Percentiles rank a stretch among this genome's conserved stretches.
Evolutionary conservation across 2,329 filamentous ascomycete genomes (phyloP).

Genomic region (Trichoderma endophyticum): DNA sequence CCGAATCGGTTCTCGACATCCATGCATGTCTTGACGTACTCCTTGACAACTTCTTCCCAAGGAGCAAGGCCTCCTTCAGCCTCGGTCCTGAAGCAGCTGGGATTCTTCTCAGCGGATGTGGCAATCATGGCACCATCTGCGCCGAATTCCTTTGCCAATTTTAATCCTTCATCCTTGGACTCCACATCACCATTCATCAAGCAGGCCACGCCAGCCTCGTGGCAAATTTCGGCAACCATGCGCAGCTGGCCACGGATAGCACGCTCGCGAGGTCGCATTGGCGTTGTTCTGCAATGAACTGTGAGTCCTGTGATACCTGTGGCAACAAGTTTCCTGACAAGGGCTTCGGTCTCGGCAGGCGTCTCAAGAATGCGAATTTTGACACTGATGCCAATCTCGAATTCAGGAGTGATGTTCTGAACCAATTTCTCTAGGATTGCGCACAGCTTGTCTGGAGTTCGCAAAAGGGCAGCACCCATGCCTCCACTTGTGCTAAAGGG

Average conservation of each 20-base stretch:
- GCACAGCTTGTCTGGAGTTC: slow-evolving; percentile 78
- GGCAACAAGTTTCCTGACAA: slow-evolving; percentile 74
- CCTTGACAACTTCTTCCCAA: slow-evolving; percentile 74
- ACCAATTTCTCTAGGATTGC: slow-evolving; percentile 83
- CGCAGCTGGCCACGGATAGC: slow-evolving; percentile 82
- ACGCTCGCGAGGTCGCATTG: slow-evolving; percentile 86
- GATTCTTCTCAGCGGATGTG: slow-evolving; percentile 84
- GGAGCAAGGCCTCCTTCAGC: slow-evolving; percentile 66
- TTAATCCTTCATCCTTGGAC: slow-evolving; percentile 66
- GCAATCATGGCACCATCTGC: slow-evolving; percentile 97
- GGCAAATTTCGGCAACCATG: slow-evolving; percentile 80
- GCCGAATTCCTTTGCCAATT: slow-evolving; percentile 73
- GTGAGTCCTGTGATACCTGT: slow-evolving; percentile 93
- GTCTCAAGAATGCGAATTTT: slow-evolving; percentile 90
- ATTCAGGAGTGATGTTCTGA: slow-evolving; percentile 69
- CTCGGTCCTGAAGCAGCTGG: slow-evolving; percentile 74
- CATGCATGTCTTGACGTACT: slow-evolving; percentile 71
- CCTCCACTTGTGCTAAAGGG: slow-evolving; percentile 90
- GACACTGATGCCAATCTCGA: slow-evolving; percentile 89
- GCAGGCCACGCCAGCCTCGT: slow-evolving; percentile 82
- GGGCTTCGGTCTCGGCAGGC: slow-evolving; percentile 66
- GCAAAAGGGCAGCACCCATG: slow-evolving; percentile 90
- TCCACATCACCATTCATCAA: slow-evolving; percentile 94
- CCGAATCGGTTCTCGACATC: slow-evolving; percentile 81
- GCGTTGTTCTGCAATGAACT: slow-evolving; percentile 91